phyloP scores from a whole-genome alignment of 208 protist genomes.

The Leishmania guyanensis region DNA sequence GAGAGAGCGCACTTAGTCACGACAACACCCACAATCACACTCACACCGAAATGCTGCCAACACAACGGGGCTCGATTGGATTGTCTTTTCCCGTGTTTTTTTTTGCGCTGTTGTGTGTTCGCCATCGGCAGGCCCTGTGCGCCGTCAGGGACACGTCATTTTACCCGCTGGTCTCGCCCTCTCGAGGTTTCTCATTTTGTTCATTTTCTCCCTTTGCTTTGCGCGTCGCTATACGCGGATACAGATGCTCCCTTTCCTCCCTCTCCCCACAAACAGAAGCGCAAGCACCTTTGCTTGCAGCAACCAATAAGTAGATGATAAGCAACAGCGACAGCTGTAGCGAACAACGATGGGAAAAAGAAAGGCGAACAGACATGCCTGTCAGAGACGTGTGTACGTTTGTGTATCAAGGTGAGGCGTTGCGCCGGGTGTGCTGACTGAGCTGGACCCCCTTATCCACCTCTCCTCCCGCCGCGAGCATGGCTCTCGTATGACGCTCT shows the following conservation, averaged over 20 bases:
- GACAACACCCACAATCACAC: background rate
- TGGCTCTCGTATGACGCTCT: background rate
- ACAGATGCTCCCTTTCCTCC: background rate
- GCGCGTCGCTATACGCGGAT: background rate
- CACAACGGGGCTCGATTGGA: background rate
- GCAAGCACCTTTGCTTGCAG: background rate
- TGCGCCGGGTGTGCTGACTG: background rate
- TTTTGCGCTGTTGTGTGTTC: background rate
- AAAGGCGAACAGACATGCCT: background rate
- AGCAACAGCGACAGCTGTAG: too few relatives aligned
- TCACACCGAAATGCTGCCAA: background rate
- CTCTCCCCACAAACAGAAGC: background rate
- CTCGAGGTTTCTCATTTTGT: background rate
- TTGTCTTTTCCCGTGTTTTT: background rate
- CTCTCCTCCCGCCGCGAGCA: background rate
- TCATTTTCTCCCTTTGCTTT: background rate
- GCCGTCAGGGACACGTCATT: background rate
- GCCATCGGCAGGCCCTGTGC: background rate
- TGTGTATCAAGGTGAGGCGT: background rate
- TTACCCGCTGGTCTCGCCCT: background rate
- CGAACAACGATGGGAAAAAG: too few relatives aligned
- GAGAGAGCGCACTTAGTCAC: background rate
- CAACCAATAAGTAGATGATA: background rate
- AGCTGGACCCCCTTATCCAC: background rate
- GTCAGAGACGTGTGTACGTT: background rate